Base-by-base conservation (phyloP, 768 basidiomycete genomes). In the Tylopilus sp. region DNA sequence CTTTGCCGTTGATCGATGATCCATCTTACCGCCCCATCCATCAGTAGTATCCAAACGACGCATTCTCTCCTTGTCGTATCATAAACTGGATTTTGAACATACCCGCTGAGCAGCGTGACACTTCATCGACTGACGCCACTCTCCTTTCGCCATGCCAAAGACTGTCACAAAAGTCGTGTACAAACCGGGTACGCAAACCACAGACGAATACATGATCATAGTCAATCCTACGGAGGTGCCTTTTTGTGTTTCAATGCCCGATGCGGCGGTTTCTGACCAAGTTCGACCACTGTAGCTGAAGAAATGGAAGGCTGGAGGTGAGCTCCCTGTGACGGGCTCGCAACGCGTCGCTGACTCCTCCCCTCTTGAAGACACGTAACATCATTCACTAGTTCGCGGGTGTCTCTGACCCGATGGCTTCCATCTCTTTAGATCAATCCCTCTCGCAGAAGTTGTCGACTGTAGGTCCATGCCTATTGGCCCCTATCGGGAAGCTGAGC, bases 291-390 rank as follows among this genome's bases (percentile, higher is more conserved):
- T 35, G 41, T 57, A 90, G 89, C 88, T 71, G 69, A 81, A 81
- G 73, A 86, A 82, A 67, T 92, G 87, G 87, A 86, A 82, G 68
- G 77, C 71, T 10, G 89, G 87, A 78, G 88, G 90, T 90, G 56
- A 72, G 79, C 44, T 22, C 40, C 51, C 43, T 20, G 2, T 15
- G 12, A 31, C 13, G 9, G 48, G 28, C 7, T 28, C 50, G 50
- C 55, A 40, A 44, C 20, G 13, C 38, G 51, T 52, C 48, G 22
- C 48, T 55, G 28, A 58, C 39, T 22, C 8, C 53, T 52, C 52
- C 38, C 56, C 60, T n/a, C 15, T 44, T 55, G 35, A 61, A 87
- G 88, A 88, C 79, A 86, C 75, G 88, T 90, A 80, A 79, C 72
- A 48, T 10, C 18, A 51, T 44, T 51, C 31, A 31, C 20, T 13